A percentile compares a stretch with the other conserved stretches of the same genome.
phyloP scores from a whole-genome alignment of 2,329 filamentous ascomycete species.

The Beauveria brongniartii region DNA sequence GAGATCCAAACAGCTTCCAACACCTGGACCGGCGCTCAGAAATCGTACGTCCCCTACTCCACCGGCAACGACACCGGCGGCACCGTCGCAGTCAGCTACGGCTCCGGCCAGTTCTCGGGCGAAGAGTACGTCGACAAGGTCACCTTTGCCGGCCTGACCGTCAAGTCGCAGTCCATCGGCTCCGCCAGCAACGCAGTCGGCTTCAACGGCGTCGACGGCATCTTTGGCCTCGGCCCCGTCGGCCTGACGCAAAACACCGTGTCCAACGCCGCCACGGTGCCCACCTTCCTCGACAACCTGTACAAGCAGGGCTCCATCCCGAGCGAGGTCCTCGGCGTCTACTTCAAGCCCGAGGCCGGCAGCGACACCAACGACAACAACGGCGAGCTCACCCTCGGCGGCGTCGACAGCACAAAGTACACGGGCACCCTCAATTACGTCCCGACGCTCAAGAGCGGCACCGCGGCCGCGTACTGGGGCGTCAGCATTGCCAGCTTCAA shows the following conservation, averaged over 20 bases:
- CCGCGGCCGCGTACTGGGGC: constrained; percentile 17
- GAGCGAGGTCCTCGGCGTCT: constrained; percentile 22
- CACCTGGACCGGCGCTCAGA: constrained; percentile 13
- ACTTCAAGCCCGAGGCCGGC: constrained; percentile 20
- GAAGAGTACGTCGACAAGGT: constrained; percentile 22
- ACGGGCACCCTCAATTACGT: constrained; percentile 17
- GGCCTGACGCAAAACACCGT: constrained; percentile 20
- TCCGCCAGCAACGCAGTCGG: background rate
- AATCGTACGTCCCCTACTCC: constrained; percentile 1
- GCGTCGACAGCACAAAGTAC: constrained; percentile 16
- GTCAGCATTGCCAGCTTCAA: constrained; percentile 18
- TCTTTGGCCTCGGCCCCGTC: constrained; percentile 18
- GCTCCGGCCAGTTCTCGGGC: constrained; percentile 20
- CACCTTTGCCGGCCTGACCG: constrained; percentile 23
- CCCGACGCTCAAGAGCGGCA: constrained; percentile 12
- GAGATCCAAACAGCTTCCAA: constrained; percentile 16
- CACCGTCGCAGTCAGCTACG: constrained; percentile 19
- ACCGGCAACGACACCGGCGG: constrained; percentile 15
- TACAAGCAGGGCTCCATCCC: constrained; percentile 20
- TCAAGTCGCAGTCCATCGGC: constrained; percentile 8
- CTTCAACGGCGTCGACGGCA: constrained; percentile 11
- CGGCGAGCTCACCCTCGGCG: constrained; percentile 19
- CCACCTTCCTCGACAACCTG: constrained; percentile 22
- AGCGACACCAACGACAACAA: constrained; percentile 18
- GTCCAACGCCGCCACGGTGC: constrained; percentile 18